Conservation (phyloP, 306 rosid species). For the Phaseolus lunatus region DNA sequence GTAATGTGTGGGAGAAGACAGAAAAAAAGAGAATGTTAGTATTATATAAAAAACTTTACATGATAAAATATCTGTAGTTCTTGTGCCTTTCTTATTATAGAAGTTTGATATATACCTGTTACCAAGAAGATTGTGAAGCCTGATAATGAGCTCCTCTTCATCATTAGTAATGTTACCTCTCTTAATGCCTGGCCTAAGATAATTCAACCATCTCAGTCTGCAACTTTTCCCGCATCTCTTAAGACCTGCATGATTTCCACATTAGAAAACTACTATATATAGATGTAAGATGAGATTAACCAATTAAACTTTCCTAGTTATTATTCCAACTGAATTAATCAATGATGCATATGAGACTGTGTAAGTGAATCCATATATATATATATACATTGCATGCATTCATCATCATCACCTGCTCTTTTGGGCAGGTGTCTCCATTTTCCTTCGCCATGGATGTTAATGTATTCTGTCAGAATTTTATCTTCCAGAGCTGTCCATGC, state of each 20-base stretch:
- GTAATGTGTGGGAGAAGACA: background rate
- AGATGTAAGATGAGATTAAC: background rate
- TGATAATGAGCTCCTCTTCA: slow-evolving; percentile 54
- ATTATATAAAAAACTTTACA: no score
- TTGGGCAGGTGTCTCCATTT: slow-evolving; percentile 61
- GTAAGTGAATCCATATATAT: background rate
- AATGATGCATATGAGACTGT: background rate
- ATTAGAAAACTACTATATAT: background rate
- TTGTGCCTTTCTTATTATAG: no score
- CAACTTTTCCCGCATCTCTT: slow-evolving; percentile 59
- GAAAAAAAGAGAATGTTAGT: background rate
- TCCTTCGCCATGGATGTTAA: slow-evolving; percentile 56
- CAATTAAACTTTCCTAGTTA: background rate
- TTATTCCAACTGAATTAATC: background rate
- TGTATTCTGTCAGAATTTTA: slow-evolving; percentile 50
- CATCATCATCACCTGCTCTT: slow-evolving; percentile 51
- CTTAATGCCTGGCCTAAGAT: slow-evolving; percentile 51
- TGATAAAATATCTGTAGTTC: no score
- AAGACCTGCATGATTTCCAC: slow-evolving; percentile 47
- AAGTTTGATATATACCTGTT: slow-evolving; percentile 52
- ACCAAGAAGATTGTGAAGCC: slow-evolving; percentile 63
- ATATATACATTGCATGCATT: background rate
- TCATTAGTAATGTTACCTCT: slow-evolving; percentile 50
- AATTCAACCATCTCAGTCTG: slow-evolving; percentile 56
- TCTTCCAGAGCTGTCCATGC: slow-evolving; percentile 66